Base-by-base conservation (phyloP, 1,284 basidiomycete genomes). In the Fomes fomentarius region DNA sequence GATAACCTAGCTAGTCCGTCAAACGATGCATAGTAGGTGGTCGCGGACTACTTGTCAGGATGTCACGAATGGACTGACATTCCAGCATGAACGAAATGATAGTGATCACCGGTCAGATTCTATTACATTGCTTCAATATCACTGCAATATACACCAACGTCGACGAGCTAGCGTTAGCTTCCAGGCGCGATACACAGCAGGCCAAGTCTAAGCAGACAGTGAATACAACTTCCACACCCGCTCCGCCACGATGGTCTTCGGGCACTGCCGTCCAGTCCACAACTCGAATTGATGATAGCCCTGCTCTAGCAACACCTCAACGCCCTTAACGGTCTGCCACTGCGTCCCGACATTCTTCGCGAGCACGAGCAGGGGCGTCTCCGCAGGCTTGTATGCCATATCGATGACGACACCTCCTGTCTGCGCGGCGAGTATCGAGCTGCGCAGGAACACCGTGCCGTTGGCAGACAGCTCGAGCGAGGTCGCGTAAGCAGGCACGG, bases 311-410 rank as follows among this genome's bases (percentile, higher is more conserved):
- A 96, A 73, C 41, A 95, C 88, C 67, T 95, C 91, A 7, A 96
- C 76, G 0, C 95, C 94, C 39, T 80, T 80, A 10, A 95, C 88
- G 1, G 76, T 73, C 21, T 74, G 78, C 94, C 95, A 97, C n/a
- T 81, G 73, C n/a, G 64, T 58, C n/a, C 2, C 74, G 3, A 67
- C 70, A 28, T 71, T 66, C 60, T 76, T 74, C 4, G 87, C 89
- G 5, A 91, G 68, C 39, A 68, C 64, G 28, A 93, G 70, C 44
- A 93, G 67, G 0, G 89, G 83, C 12, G 91, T 91, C 61, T 85
- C 80, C 1, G 87, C 83, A 0, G 94, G 94, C 66, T 89, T 89
- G 72, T 97, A 97, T 19, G 94, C 94, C 88, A 96, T 91, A 64
- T 98, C 95, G 25, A 97, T 80, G 3, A 94, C 87, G 11, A 96